Percentiles rank a stretch among this genome's conserved stretches.
phyloP scores from a whole-genome alignment of 2,329 filamentous ascomycete genomes.

The Microdochium nivale region DNA sequence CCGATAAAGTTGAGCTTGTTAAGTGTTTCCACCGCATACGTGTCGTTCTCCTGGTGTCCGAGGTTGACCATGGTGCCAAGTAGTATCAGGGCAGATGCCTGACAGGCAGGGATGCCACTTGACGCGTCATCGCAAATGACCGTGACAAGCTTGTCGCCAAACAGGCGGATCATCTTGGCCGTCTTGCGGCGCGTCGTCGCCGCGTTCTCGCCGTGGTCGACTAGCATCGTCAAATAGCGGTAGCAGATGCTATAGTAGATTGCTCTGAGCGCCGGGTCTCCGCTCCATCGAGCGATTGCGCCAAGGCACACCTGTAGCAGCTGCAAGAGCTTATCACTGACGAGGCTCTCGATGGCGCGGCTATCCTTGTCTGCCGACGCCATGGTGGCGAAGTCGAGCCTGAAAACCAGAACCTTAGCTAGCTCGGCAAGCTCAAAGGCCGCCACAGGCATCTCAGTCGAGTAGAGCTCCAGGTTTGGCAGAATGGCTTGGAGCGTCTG shows the following conservation, averaged over 20 bases:
- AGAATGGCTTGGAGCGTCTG: conserved; percentile 82
- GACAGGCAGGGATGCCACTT: conserved; percentile 70
- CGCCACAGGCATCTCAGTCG: conserved; percentile 58
- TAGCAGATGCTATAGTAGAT: conserved; percentile 90
- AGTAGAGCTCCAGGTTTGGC: conserved; percentile 74
- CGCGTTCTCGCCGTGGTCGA: conserved; percentile 40
- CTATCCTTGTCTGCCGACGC: conserved; percentile 31
- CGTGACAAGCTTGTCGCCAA: conserved; percentile 73
- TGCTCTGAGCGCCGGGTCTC: conserved; percentile 64
- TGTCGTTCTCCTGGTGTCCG: conserved; percentile 62
- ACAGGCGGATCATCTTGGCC: conserved; percentile 59
- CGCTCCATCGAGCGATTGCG: conserved; percentile 67
- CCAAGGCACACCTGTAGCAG: conserved; percentile 81
- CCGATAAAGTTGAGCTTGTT: conserved; percentile 85
- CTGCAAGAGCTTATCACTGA: conserved; percentile 84
- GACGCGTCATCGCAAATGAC: conserved; percentile 90
- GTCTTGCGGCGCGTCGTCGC: conserved; percentile 47
- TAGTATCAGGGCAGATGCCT: conserved; percentile 80
- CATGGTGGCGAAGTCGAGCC: conserved; percentile 50
- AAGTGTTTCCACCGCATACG: conserved; percentile 69
- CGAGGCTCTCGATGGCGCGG: conserved; percentile 54
- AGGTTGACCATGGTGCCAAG: conserved; percentile 69
- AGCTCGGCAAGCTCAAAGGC: conserved; percentile 70
- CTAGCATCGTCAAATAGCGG: conserved; percentile 68
- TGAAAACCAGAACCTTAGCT: conserved; percentile 63